A percentile compares a stretch with the other conserved stretches of the same genome.
Evolutionary conservation across 768 basidiomycete species (phyloP).

Genomic region (Trametes cingulata): DNA sequence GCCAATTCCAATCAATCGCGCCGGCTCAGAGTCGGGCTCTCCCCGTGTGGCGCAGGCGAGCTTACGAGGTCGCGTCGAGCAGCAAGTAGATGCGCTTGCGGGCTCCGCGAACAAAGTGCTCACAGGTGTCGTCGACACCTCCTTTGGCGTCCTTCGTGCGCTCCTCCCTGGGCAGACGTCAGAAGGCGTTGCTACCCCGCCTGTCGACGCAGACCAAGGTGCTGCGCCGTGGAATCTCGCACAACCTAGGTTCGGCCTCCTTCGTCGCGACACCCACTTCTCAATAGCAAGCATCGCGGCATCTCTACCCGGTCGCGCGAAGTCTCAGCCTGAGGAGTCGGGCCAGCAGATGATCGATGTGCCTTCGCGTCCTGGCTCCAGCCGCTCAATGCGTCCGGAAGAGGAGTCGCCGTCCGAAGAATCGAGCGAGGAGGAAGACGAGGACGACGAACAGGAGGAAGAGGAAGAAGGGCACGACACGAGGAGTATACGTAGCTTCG

Average conservation of each 20-base stretch:
- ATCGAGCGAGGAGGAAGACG: constrained; percentile 37
- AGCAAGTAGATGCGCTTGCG: constrained; percentile 76
- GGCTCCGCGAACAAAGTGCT: constrained; percentile 81
- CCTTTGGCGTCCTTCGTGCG: constrained; percentile 83
- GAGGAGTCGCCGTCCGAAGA: constrained; percentile 29
- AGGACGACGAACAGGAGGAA: constrained; percentile 41
- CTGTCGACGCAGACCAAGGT: constrained; percentile 29
- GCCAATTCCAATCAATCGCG: constrained; percentile 72
- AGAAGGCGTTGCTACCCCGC: constrained; percentile 15
- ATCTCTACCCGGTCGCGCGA: constrained; percentile 54
- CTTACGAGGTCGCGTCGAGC: constrained; percentile 75
- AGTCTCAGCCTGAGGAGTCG: constrained; percentile 35
- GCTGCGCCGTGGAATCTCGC: constrained; percentile 44
- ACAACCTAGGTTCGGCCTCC: constrained; percentile 61
- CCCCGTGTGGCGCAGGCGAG: constrained; percentile 51
- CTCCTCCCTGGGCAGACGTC: constrained; percentile 53
- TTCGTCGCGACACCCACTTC: constrained; percentile 76
- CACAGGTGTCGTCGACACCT: constrained; percentile 86
- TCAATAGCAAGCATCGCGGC: constrained; percentile 77
- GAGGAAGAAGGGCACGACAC: constrained; percentile 50
- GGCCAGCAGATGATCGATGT: constrained; percentile 63
- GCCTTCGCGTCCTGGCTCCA: constrained; percentile 51
- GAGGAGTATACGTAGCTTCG: constrained; percentile 83
- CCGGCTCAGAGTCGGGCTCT: constrained; percentile 43
- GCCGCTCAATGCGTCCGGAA: constrained; percentile 37